phyloP scores from a whole-genome alignment of 352 stramenopile species.

The Pelagophyceae sp. region DNA sequence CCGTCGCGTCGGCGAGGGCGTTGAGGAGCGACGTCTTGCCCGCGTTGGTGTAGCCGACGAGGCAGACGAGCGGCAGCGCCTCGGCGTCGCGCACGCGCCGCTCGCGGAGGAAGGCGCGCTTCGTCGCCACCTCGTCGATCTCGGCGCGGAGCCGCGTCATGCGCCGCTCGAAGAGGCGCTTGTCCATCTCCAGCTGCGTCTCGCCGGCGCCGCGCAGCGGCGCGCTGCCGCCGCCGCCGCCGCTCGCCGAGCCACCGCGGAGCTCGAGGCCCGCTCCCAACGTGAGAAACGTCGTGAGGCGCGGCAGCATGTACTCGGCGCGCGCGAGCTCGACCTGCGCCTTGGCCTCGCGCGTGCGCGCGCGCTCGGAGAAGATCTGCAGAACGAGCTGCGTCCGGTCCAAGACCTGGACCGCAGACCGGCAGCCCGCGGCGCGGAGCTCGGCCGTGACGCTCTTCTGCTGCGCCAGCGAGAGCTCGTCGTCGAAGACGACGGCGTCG shows the following conservation, averaged over 20 bases:
- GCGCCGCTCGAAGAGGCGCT: slow-evolving; percentile 56
- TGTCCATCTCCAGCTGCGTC: slow-evolving; percentile 69
- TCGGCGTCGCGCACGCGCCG: slow-evolving; percentile 32
- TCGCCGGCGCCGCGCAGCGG: slow-evolving; percentile 59
- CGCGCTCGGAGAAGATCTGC: slow-evolving; percentile 73
- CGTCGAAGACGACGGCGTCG: slow-evolving; percentile 67
- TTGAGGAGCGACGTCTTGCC: slow-evolving; percentile 74
- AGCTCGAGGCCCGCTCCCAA: background rate
- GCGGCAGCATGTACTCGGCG: slow-evolving; percentile 64
- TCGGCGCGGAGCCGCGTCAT: slow-evolving; percentile 63
- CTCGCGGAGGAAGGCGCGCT: slow-evolving; percentile 53
- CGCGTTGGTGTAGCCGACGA: slow-evolving; percentile 70
- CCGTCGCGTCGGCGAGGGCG: slow-evolving; percentile 48
- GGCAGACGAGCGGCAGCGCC: slow-evolving; percentile 48
- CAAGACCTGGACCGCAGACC: slow-evolving; percentile 52
- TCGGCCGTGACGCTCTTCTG: slow-evolving; percentile 59
- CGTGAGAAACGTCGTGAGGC: slow-evolving; percentile 67
- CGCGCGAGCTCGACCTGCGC: slow-evolving; percentile 66
- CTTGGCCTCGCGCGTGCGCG: slow-evolving; percentile 63
- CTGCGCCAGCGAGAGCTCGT: slow-evolving; percentile 63
- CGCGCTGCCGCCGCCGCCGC: slow-evolving; percentile 46
- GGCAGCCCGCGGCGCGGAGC: background rate
- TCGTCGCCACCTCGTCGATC: slow-evolving; percentile 59
- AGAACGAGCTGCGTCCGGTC: slow-evolving; percentile 70
- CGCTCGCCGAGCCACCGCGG: slow-evolving; percentile 8